phyloP scores from a whole-genome alignment of 352 stramenopile genomes.

The Pythium guiyangense region DNA sequence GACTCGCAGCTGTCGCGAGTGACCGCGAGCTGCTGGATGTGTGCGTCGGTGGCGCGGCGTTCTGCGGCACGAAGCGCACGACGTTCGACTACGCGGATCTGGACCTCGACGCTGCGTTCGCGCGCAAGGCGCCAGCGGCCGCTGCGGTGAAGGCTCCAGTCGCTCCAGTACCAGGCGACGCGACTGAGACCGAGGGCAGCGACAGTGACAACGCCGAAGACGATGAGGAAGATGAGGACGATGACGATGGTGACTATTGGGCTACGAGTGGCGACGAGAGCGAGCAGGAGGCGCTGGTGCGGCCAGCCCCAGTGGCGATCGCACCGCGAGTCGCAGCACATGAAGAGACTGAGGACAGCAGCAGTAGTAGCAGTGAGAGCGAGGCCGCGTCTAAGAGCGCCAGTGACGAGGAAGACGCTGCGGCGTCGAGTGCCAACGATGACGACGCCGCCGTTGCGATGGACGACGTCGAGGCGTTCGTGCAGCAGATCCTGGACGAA shows the following conservation, averaged over 20 bases:
- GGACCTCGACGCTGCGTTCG: slow-evolving; percentile 6
- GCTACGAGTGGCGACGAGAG: slow-evolving; percentile 10
- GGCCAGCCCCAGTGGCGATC: background rate
- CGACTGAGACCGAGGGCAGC: slow-evolving; percentile 6
- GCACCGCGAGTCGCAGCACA: background rate
- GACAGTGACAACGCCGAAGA: background rate
- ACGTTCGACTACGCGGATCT: slow-evolving; percentile 19
- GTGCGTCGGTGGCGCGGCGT: slow-evolving; percentile 18
- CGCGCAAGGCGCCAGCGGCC: background rate
- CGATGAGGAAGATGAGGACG: too few relatives aligned
- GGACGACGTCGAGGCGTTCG: slow-evolving; percentile 34
- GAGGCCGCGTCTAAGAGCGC: background rate
- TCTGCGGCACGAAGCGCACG: slow-evolving; percentile 21
- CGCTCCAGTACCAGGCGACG: background rate
- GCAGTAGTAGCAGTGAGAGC: slow-evolving; percentile 8
- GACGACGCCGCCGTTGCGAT: slow-evolving; percentile 7
- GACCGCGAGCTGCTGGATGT: slow-evolving; percentile 10
- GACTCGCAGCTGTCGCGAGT: background rate
- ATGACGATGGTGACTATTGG: slow-evolving; percentile 15
- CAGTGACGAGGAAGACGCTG: background rate
- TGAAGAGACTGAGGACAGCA: slow-evolving; percentile 1
- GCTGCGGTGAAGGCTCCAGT: background rate
- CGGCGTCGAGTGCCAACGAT: background rate
- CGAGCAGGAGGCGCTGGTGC: slow-evolving; percentile 1
- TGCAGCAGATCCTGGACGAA: slow-evolving; percentile 26